These are phyloP conservation scores for Chaetoceros muelleri DNA, from an alignment of 108 stramenopile species.

Conservation along the genomic window DNA sequence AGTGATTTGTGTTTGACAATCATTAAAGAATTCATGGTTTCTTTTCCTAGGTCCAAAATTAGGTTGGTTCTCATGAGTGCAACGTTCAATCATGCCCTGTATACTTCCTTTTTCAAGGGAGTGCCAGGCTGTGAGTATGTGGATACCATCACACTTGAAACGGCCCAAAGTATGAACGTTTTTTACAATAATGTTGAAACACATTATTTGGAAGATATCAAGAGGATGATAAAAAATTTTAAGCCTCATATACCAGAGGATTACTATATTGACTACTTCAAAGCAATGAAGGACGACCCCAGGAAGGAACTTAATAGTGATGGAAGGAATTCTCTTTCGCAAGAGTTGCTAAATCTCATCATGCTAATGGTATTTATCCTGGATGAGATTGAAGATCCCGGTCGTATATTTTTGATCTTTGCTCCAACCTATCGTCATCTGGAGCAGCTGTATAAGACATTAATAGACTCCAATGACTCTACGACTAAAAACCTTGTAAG, in stretches of 20 bases:
- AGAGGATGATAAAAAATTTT: conserved; percentile 3
- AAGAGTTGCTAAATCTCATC: conserved; percentile 10
- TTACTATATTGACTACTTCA: conserved; percentile 5
- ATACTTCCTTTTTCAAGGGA: conserved; percentile 15
- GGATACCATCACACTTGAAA: conserved; percentile 32
- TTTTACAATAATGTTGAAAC: conserved; percentile 20
- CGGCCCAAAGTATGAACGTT: conserved; percentile 15
- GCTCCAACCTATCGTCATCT: conserved; percentile 32
- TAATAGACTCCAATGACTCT: too few relatives aligned
- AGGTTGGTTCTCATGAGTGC: conserved; percentile 32
- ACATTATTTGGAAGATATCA: conserved; percentile 27
- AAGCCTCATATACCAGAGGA: conserved; percentile 1
- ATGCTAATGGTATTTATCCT: conserved; percentile 6
- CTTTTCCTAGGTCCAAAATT: conserved; percentile 13
- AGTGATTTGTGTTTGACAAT: conserved; percentile 26
- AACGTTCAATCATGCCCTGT: conserved; percentile 25
- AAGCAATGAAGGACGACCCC: conserved; percentile 15
- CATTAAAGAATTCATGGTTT: conserved; percentile 20
- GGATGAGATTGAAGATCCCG: conserved; percentile 8
- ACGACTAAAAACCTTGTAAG: too few relatives aligned
- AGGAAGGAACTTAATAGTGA: conserved; percentile 17
- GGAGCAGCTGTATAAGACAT: conserved; percentile 19
- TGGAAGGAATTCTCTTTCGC: conserved; percentile 14
- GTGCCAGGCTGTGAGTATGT: conserved; percentile 27
- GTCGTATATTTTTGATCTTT: conserved; percentile 25